A percentile compares a stretch with the other conserved stretches of the same genome.
phyloP scores from a whole-genome alignment of 768 basidiomycete genomes.

The Lactifluus piperatus region DNA sequence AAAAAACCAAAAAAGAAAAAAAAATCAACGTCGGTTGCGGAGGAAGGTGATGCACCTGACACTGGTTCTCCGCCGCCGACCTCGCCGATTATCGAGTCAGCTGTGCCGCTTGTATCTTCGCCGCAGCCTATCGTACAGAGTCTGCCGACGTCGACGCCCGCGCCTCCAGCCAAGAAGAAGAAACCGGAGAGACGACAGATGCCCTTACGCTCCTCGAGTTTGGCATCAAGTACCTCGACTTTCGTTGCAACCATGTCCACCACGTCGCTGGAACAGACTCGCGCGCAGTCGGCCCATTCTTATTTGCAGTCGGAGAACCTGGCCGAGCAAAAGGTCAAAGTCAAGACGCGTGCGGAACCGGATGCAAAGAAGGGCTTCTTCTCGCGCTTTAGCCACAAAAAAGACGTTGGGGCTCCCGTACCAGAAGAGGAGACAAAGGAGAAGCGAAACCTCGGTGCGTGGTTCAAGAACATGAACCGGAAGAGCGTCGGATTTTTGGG shows the following conservation, averaged over 20 bases:
- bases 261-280: constrained; percentile 33
- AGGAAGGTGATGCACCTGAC: constrained; percentile 15
- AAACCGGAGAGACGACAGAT: constrained; percentile 5
- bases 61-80: constrained; percentile 21
- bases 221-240: constrained; percentile 19
- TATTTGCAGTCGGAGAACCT: constrained; percentile 51
- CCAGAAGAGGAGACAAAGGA: constrained; percentile 27
- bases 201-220: constrained; percentile 16
- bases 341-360: constrained; percentile 60
- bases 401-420: constrained; percentile 24
- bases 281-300: constrained; percentile 61
- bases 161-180: constrained; percentile 7
- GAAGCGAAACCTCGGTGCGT: constrained; percentile 25
- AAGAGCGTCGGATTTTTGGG: constrained; percentile 20
- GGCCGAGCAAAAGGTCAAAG: constrained; percentile 46
- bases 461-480: constrained; percentile 19
- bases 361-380: constrained; percentile 40
- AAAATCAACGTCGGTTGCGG: constrained; percentile 26
- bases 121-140: background rate
- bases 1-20: constrained; percentile 71
- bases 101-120: background rate
- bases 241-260: constrained; percentile 29
- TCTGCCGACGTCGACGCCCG: background rate
- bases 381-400: constrained; percentile 38
- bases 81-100: constrained; percentile 12